A percentile compares a stretch with the other conserved stretches of the same genome.
phyloP scores from a whole-genome alignment of 768 basidiomycete genomes.

The Leucosporidium scottii region DNA sequence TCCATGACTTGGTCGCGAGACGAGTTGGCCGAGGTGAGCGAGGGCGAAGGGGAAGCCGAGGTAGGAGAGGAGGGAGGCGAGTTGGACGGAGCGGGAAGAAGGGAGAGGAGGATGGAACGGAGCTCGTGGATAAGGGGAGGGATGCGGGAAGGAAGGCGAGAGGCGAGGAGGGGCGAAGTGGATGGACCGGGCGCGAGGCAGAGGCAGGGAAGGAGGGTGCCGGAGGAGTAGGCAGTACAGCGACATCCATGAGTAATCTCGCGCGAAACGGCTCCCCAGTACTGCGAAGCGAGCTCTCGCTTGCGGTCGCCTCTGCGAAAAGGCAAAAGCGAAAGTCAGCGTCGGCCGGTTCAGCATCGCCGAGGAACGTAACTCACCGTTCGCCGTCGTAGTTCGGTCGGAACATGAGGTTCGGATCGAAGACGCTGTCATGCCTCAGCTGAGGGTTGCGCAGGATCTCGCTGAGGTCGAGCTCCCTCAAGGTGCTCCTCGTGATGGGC shows the following conservation, averaged over 20 bases:
- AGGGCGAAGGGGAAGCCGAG: too few species aligned
- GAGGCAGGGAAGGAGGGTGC: conserved; percentile 32
- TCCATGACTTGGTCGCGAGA: conserved; percentile 47
- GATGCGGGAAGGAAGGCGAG: conserved; percentile 60
- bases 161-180: neutral
- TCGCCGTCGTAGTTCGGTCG: conserved; percentile 40
- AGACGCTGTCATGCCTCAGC: conserved; percentile 51
- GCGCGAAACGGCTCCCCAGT: conserved; percentile 72
- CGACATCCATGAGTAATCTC: conserved; percentile 79
- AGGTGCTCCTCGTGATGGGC: conserved; percentile 70
- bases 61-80: conserved; percentile 37
- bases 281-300: conserved; percentile 63
- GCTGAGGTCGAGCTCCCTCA: conserved; percentile 76
- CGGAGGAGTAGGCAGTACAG: conserved; percentile 58
- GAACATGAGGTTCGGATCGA: conserved; percentile 40
- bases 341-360: neutral
- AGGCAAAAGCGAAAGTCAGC: conserved; percentile 48
- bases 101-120: conserved; percentile 60
- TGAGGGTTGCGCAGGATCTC: conserved; percentile 83
- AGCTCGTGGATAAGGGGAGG: conserved; percentile 64
- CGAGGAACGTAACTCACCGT: conserved; percentile 11
- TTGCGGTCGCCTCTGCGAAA: conserved; percentile 68
- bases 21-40: too few species aligned
- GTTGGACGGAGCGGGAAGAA: conserved; percentile 22
- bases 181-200: conserved; percentile 33